Evolutionary conservation across 2,329 filamentous ascomycete species (phyloP).

Genomic region (Teratosphaeria zuluensis): DNA sequence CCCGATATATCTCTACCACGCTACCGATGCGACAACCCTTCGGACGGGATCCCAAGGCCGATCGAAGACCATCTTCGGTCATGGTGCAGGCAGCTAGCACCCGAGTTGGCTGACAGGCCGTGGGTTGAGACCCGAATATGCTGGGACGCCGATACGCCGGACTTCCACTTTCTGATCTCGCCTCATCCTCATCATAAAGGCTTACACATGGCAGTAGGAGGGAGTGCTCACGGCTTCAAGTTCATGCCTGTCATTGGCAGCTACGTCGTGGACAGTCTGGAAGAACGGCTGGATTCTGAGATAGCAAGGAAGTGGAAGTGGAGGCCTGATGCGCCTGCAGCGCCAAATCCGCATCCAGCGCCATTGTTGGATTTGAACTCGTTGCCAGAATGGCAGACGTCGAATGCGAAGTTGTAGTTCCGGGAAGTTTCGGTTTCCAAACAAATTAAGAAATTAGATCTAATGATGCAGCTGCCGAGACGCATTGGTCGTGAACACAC

Average conservation of each 20-base stretch:
- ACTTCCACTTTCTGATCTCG: conserved; percentile 8
- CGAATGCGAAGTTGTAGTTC: background rate
- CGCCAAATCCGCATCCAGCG: background rate
- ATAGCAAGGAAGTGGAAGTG: background rate
- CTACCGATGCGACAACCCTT: conserved; percentile 6
- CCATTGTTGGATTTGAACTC: background rate
- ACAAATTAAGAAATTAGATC: background rate
- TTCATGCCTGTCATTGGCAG: conserved; percentile 19
- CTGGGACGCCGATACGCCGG: conserved; percentile 10
- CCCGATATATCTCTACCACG: conserved; percentile 4
- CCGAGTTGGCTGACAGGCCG: conserved; percentile 5
- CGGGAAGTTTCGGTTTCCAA: background rate
- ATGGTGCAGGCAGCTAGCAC: conserved; percentile 3
- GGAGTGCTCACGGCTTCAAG: conserved; percentile 23
- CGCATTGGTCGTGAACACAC: background rate
- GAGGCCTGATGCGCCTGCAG: background rate
- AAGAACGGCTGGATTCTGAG: background rate
- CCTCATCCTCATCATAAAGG: conserved; percentile 2
- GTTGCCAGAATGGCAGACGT: background rate
- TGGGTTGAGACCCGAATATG: conserved; percentile 9
- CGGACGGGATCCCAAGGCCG: conserved; percentile 5
- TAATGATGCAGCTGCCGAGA: background rate
- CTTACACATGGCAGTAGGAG: conserved; percentile 16
- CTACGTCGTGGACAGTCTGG: conserved; percentile 14
- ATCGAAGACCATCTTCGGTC: conserved; percentile 5